Base-by-base conservation (phyloP, 2,329 filamentous ascomycete species). In the Lachnellula suecica region DNA sequence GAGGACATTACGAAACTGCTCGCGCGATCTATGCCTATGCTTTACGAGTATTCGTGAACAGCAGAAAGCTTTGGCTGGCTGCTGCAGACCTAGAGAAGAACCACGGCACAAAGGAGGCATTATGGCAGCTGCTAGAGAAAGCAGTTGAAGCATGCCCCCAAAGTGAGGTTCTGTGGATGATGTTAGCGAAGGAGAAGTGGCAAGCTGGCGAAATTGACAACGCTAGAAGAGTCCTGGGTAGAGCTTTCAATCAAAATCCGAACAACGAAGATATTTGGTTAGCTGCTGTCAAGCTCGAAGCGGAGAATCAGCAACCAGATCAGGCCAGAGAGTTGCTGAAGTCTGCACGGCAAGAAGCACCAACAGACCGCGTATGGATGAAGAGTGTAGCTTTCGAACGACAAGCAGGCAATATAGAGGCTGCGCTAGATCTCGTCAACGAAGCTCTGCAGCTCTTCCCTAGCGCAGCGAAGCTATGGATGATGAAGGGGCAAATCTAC, bases 181-280 rank as follows among this genome's bases (percentile, higher is more conserved):
- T 95, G 77, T 85, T 97, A 48, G 94, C 93, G 31, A 90, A 93
- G 71, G 94, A 97, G 74, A 96, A 92, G 67, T 94, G 91, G 89
- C 84, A 94, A 66, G 83, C 88, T 2, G 91, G 91, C 45, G 87
- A 96, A 63, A 85, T 96, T 41, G 87, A 96, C 67, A 90, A 90
- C 57, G 92, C 94, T 11, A 83, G 94, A 51, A 79, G 85, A 56
- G 91, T 97, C 1, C 82, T 99, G 15, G 93, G 85, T 24, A 84
- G 87, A 58, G 94, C 93, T 4, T 99, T 99, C 77, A 87, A 93
- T 62, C 90, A 96, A 68, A 95, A 97, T 63, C 91, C 91, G 1
- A 92, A 95, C 70, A 97, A 96, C 72, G 94, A 99, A 71, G 91
- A 97, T 68, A 97, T 99, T 60, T 99, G 94, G 88, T 85, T 97